Evolutionary conservation across 2,329 filamentous ascomycete genomes (phyloP).

Genomic region (Colletotrichum orbiculare): DNA sequence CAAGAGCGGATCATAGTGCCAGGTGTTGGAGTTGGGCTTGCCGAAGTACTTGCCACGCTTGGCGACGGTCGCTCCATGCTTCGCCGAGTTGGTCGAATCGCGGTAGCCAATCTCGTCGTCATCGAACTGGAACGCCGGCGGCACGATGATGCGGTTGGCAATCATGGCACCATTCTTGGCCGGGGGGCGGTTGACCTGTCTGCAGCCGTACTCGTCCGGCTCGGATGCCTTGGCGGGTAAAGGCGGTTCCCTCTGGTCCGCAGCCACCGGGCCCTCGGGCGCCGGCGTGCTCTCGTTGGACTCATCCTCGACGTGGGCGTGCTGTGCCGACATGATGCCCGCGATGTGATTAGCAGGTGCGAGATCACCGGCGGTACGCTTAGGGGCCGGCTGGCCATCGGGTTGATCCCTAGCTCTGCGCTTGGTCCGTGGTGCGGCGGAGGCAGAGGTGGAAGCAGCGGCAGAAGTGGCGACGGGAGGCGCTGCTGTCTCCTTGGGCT

Average conservation of each 20-base stretch:
- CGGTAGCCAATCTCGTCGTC: constrained; percentile 69
- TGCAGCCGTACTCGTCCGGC: constrained; percentile 64
- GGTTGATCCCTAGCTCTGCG: constrained; percentile 62
- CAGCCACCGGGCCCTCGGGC: constrained; percentile 40
- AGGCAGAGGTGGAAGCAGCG: not conserved
- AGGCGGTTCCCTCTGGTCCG: constrained; percentile 42
- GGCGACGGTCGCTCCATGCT: constrained; percentile 62
- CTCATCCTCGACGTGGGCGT: constrained; percentile 40
- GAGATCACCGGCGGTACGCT: constrained; percentile 53
- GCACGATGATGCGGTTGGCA: constrained; percentile 66
- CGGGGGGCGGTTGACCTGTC: constrained; percentile 56
- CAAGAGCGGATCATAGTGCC: constrained; percentile 66
- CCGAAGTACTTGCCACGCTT: constrained; percentile 65
- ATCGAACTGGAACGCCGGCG: constrained; percentile 59
- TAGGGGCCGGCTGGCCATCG: constrained; percentile 61
- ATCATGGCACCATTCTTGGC: constrained; percentile 48
- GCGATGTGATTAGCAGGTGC: constrained; percentile 38
- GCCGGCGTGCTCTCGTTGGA: constrained; percentile 42
- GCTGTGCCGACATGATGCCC: constrained; percentile 48
- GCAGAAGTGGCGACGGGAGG: not conserved
- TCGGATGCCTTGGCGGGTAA: constrained; percentile 49
- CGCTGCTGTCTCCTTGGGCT: constrained; percentile 16
- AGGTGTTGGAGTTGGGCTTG: constrained; percentile 63
- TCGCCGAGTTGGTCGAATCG: constrained; percentile 67
- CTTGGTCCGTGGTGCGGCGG: constrained; percentile 47